Evolutionary conservation across 257 asterid genomes (phyloP).

Genomic region (Salvia hispanica): DNA sequence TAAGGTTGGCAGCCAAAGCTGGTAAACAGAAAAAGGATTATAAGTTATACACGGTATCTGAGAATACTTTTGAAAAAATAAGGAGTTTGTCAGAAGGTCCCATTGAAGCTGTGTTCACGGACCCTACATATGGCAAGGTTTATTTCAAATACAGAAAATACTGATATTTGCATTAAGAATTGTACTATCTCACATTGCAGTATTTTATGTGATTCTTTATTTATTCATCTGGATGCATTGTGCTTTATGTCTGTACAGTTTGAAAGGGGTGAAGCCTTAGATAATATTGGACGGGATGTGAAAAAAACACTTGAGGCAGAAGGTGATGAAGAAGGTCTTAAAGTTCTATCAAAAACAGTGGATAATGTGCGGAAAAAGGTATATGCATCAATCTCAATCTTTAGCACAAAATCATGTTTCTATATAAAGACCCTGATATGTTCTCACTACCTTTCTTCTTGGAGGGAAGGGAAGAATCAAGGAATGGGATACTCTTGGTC

Average conservation of each 20-base stretch:
- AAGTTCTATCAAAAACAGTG: conserved; percentile 73
- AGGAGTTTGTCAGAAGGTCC: conserved; percentile 80
- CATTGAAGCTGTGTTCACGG: conserved; percentile 83
- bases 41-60: conserved; percentile 73
- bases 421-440: conserved; percentile 8
- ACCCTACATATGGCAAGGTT: conserved; percentile 96
- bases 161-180: conserved; percentile 21
- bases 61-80: conserved; percentile 70
- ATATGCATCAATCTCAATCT: conserved; percentile 25
- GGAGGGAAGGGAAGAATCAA: not conserved
- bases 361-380: conserved; percentile 94
- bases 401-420: conserved; percentile 6
- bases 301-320: conserved; percentile 76
- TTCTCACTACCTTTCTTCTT: conserved; percentile 6
- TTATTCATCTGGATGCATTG: conserved; percentile 25
- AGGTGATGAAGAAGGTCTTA: conserved; percentile 79
- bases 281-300: conserved; percentile 73
- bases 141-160: not conserved
- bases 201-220: conserved; percentile 20
- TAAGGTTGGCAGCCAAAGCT: conserved; percentile 82
- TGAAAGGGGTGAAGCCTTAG: conserved; percentile 95
- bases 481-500: not conserved
- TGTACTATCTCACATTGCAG: conserved; percentile 2
- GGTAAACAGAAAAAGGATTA: conserved; percentile 85
- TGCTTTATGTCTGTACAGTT: conserved; percentile 50